Evolutionary conservation across 306 rosid species (phyloP), one percentile per base, ranked within the genome.

Genomic region (Prunus mongolica): DNA sequence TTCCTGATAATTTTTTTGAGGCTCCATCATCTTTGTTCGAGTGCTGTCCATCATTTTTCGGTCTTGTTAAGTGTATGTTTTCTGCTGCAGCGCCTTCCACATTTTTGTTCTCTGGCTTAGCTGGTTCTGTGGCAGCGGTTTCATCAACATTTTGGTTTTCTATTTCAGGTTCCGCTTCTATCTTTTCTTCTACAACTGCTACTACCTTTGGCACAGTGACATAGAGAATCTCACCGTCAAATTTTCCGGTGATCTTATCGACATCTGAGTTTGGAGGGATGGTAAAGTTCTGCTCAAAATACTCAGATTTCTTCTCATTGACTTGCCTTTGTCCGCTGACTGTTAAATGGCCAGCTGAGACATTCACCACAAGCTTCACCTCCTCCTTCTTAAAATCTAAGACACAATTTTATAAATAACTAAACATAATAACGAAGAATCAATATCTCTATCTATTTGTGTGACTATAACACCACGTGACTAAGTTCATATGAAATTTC

Each of bases 311-410:
- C 76, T 60, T 75, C 77, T 78, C 86, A 19, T 86, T 75, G 55
- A 50, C 81, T 34, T 75, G 72, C 82, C 85, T 89, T 71, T 89
- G 86, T 51, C 96, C 97, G 10, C 51, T 77, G 12, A 87, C 74
- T 30, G 27, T 80, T 15, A 93, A 32, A 10, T 63, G 18, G 12
- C 88, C 90, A 19, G 82, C 13, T 61, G 14, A 18, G 74, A 70
- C 66, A 54, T 81, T 65, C 46, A 87, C 69, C 47, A 67, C 84
- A 74, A 93, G 77, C 80, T 62, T 82, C 83, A 93, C 84, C 49
- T 89, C 91, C 44, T 90, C 89, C 82, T 46, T 87, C 72, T 71
- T 82, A 81, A 90, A 93, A 19, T 71, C 97, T 92, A 61, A 61
- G 52, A 69, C 19, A 49, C 45, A 19, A 12, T 73, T 18, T 15